Base-by-base conservation (phyloP, 192 early-diverging fungal species). In the Gaertneriomyces sp. region DNA sequence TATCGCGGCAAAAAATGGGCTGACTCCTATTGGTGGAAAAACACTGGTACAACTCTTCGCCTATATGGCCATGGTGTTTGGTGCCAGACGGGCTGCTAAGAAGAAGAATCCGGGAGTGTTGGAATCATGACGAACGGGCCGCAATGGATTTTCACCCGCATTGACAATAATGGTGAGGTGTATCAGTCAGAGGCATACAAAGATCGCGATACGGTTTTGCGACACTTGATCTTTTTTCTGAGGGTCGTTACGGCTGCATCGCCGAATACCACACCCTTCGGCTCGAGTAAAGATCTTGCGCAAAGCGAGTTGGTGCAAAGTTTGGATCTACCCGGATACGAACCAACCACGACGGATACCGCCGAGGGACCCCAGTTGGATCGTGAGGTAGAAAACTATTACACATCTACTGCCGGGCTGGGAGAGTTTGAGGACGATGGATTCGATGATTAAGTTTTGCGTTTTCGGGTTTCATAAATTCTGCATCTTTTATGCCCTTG, bases 51-150 rank as follows among this genome's bases (percentile, higher is more conserved):
- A 53, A 39, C 19, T 63, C 20, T 38, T 63, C 16, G 49, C 61
- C 1, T 63, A 63, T 33, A 63, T 63, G 61, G 61, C 61, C 0
- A 63, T 63, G 1, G 61, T 56, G 10, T 63, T 17, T 4, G 9
- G 39, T 1, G 61, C 47, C 1, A 10, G 49, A 10, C 10, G 14
- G 2, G 49, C 1, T 1, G 50, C 1, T 0, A 53, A 55, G 4
- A 63, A 63, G 4, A n/a, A 9, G 1, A 63, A 63, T 39, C 17
- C 61, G 1, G 61, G 61, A 19, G 50, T 63, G 0, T 63, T 2
- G 61, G 61, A 0, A 1, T 63, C 46, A 17, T 57, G 16, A 63
- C 49, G 4, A 63, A 63, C 50, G 16, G 52, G 17, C 10, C 9
- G 1, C 16, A 4, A 10, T 63, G 61, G 61, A 56, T 63, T 11